Base-by-base conservation (phyloP, 1,284 basidiomycete species). In the Afroboletus lepidellus region DNA sequence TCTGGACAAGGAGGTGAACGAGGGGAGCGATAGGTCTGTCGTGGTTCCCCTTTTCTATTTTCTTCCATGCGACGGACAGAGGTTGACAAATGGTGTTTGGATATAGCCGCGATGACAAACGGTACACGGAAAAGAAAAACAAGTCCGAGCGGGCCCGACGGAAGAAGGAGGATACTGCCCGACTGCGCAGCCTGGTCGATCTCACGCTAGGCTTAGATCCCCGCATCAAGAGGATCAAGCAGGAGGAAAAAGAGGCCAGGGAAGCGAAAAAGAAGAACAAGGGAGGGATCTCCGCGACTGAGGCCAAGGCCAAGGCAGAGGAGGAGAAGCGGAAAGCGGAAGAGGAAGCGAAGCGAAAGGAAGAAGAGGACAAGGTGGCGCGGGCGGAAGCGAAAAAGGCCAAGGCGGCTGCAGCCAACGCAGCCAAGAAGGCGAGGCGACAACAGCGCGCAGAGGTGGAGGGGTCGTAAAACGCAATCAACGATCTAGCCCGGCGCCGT, bases 61-160 rank as follows among this genome's bases (percentile, higher is more conserved):
- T 20, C 11, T 21, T 0, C 5, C 4, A 12, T 18, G 41, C n/a
- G 44, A 34, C 30, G 43, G 25, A 9, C 41, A 41, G 42, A 20
- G 24, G 44, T 37, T 49, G 55, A 42, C 48, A 8, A 37, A 34
- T 25, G 32, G 24, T 24, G 3, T 38, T 53, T 61, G 37, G 61
- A 53, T 45, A 57, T 34, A 92, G 91, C 69, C 96, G 97, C 60
- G 96, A 98, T 70, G 95, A 99, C 71, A 98, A 99, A 77, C 91
- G 97, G 39, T 98, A 95, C 76, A 94, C 92, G 8, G 97, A 99
- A 76, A 98, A 98, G 82, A 99, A 99, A 83, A 99, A 99, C 85
- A 96, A 97, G 74, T 78, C 91, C 21, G 97, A 99, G 74, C 93
- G 97, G 41, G 90, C 93, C 3, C 84, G 93, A 52, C 82, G 94